Conservation (phyloP, 805 yeast species). For the Cyberlindnera amylophila region DNA sequence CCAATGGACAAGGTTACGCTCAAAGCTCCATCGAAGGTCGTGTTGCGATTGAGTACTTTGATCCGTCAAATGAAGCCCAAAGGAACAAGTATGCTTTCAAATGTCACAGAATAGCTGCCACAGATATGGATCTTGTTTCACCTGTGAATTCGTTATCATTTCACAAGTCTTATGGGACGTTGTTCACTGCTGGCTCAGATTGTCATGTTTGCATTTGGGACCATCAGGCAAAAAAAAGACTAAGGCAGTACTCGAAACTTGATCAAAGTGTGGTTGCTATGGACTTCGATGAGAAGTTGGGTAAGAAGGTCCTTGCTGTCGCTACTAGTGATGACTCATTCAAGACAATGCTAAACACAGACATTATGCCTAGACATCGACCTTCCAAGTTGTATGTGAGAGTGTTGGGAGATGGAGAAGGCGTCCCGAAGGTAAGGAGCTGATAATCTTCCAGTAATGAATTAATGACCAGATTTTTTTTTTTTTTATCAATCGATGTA, state of each 20-base stretch:
- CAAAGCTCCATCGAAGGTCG: slow-evolving; percentile 79
- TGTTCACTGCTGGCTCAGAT: slow-evolving; percentile 89
- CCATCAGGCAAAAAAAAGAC: slow-evolving; percentile 71
- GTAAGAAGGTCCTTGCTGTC: slow-evolving; percentile 32
- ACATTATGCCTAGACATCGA: slow-evolving; percentile 15
- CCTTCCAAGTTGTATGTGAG: slow-evolving; percentile 20
- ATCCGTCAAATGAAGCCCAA: slow-evolving; percentile 40
- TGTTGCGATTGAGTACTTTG: slow-evolving; percentile 67
- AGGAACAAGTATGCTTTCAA: slow-evolving; percentile 68
- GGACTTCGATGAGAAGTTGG: slow-evolving; percentile 32
- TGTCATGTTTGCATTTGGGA: slow-evolving; percentile 91
- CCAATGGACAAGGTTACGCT: slow-evolving; percentile 56
- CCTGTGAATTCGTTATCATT: slow-evolving; percentile 75
- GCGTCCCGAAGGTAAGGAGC: slow-evolving; percentile 14
- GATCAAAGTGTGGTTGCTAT: slow-evolving; percentile 42
- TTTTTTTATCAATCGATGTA: too few species aligned
- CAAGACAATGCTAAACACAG: slow-evolving; percentile 33
- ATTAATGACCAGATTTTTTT: too few species aligned
- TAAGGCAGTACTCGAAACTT: slow-evolving; percentile 61
- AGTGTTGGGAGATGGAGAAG: slow-evolving; percentile 18
- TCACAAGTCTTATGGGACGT: slow-evolving; percentile 73
- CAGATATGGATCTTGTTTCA: slow-evolving; percentile 55
- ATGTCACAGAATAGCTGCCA: slow-evolving; percentile 58
- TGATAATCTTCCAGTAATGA: neutral
- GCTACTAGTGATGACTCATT: slow-evolving; percentile 49